phyloP scores from a whole-genome alignment of 495 filamentous ascomycete genomes.

The Talaromyces nanjingensis region DNA sequence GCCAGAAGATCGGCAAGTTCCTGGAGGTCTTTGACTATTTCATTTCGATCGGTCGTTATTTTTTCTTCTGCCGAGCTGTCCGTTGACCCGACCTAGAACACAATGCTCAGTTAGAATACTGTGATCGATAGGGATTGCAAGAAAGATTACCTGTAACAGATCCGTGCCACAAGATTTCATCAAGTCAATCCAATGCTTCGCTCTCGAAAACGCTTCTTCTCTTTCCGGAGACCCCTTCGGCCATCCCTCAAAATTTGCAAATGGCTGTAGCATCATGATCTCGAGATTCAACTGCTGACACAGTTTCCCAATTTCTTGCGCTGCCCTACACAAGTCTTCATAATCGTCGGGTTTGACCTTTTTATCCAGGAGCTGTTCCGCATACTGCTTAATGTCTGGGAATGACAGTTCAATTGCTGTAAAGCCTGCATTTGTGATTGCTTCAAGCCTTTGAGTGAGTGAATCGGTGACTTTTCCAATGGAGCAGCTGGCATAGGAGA shows the following conservation, averaged over 20 bases:
- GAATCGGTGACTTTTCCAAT: conserved; percentile 49
- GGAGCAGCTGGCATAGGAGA: conserved; percentile 59
- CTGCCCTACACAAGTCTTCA: conserved; percentile 42
- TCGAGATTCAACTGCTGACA: conserved; percentile 46
- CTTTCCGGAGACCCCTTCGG: conserved; percentile 46
- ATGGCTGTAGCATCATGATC: conserved; percentile 73
- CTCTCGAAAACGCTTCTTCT: conserved; percentile 58
- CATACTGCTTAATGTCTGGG: conserved; percentile 65
- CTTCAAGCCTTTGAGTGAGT: conserved; percentile 57
- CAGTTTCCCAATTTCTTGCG: conserved; percentile 41
- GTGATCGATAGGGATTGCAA: neutral
- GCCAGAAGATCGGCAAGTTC: conserved; percentile 59
- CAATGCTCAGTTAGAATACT: neutral
- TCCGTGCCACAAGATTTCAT: conserved; percentile 66
- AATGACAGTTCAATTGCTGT: conserved; percentile 67
- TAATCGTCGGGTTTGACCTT: conserved; percentile 50
- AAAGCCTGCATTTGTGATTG: conserved; percentile 62
- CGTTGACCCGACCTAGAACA: conserved; percentile 56
- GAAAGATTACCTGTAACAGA: conserved; percentile 55
- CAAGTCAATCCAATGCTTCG: conserved; percentile 62
- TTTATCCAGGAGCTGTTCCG: conserved; percentile 38
- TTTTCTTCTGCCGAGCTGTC: conserved; percentile 45
- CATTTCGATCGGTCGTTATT: conserved; percentile 39
- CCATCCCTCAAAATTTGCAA: conserved; percentile 79
- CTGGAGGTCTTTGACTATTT: conserved; percentile 54